These are phyloP conservation scores for Rhododendron vialii DNA, from an alignment of 148 eudicot species.

Conservation along the genomic window DNA sequence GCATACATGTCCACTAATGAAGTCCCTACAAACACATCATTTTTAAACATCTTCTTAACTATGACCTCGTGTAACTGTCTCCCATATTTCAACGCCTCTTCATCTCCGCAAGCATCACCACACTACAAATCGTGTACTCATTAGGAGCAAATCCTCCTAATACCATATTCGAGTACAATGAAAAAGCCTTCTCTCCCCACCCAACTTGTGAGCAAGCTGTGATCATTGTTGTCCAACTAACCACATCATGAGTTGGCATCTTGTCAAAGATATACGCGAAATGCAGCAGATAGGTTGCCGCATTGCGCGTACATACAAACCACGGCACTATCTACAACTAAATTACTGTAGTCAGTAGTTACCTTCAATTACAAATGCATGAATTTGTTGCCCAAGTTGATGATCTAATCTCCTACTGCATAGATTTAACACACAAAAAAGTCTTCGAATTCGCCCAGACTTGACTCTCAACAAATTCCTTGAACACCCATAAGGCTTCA, in stretches of 20 bases:
- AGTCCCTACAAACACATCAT: constrained; percentile 63
- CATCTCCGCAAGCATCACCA: constrained; percentile 75
- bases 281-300: constrained; percentile 54
- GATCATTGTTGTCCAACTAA: constrained; percentile 84
- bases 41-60: constrained; percentile 48
- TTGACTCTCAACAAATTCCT: constrained; percentile 36
- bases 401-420: constrained; percentile 53
- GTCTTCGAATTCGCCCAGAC: constrained; percentile 49
- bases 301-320: constrained; percentile 62
- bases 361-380: constrained; percentile 58
- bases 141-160: constrained; percentile 54
- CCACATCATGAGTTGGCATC: constrained; percentile 63
- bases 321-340: constrained; percentile 54
- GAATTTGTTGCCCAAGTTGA: constrained; percentile 65
- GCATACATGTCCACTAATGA: constrained; percentile 82
- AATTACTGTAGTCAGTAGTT: constrained; percentile 24
- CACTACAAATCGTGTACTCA: constrained; percentile 69
- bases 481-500: constrained; percentile 44
- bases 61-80: constrained; percentile 65
- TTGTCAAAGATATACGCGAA: constrained; percentile 37
- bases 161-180: constrained; percentile 47
- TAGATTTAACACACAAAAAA: constrained; percentile 55
- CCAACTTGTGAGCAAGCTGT: constrained; percentile 69
- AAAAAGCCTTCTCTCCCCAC: constrained; percentile 42
- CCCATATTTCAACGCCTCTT: constrained; percentile 59